Percentiles rank a stretch among this genome's conserved stretches.
These are phyloP conservation scores for Syncephalastrum sp. DNA, from an alignment of 371 early-diverging fungal species.

Conservation along the genomic window DNA sequence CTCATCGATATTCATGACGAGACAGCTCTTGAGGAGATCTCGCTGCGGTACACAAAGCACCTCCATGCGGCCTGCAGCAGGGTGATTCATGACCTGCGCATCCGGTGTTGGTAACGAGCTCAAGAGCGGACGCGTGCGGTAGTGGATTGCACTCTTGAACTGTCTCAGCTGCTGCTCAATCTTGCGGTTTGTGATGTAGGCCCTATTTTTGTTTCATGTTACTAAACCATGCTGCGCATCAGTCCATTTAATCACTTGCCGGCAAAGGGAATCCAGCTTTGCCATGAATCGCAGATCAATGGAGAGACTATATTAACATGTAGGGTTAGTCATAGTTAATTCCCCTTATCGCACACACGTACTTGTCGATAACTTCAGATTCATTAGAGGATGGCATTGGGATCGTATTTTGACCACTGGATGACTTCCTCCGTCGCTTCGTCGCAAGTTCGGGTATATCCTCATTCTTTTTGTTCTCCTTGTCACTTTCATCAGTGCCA, in stretches of 20 bases:
- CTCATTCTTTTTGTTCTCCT: not conserved
- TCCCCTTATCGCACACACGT: not conserved
- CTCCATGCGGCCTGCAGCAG: slow-evolving; percentile 44
- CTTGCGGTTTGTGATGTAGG: slow-evolving; percentile 46
- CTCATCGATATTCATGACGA: slow-evolving; percentile 20
- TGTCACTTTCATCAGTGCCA: slow-evolving; percentile 3
- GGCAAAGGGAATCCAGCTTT: slow-evolving; percentile 45
- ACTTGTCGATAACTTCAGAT: slow-evolving; percentile 28
- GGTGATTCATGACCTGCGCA: slow-evolving; percentile 37
- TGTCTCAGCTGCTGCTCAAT: slow-evolving; percentile 39
- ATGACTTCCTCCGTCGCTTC: slow-evolving; percentile 17
- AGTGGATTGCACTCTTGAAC: slow-evolving; percentile 22
- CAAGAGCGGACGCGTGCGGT: slow-evolving; percentile 37
- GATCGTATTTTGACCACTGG: slow-evolving; percentile 1
- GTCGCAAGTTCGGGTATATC: slow-evolving; percentile 1
- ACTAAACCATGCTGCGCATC: not conserved
- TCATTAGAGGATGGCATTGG: not conserved
- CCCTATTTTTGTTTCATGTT: slow-evolving; percentile 14
- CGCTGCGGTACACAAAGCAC: slow-evolving; percentile 42
- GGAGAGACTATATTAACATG: slow-evolving; percentile 22
- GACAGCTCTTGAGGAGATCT: slow-evolving; percentile 39
- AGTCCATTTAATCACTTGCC: slow-evolving; percentile 17
- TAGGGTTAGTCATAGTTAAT: not conserved
- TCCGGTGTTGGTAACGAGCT: slow-evolving; percentile 31
- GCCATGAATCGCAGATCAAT: slow-evolving; percentile 48